A percentile compares a stretch with the other conserved stretches of the same genome.
phyloP scores from a whole-genome alignment of 2,329 filamentous ascomycete genomes.

The Fusarium torreyae region DNA sequence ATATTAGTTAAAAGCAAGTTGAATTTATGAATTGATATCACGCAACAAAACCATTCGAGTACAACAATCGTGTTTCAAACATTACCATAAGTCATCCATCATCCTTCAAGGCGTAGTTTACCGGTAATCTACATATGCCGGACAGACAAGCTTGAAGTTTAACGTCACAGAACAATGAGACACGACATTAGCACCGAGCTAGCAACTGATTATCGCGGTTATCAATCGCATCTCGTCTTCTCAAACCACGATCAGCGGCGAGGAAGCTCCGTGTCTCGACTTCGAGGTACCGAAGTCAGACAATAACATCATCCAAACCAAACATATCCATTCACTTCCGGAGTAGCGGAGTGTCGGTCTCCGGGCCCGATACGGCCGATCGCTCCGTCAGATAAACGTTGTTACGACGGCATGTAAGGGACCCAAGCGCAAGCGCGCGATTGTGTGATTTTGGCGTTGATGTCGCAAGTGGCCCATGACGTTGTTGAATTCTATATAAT shows the following conservation, averaged over 20 bases:
- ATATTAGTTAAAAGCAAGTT: slow-evolving; percentile 17
- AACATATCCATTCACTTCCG: background rate
- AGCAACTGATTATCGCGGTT: slow-evolving; percentile 6
- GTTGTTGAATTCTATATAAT: slow-evolving; percentile 22
- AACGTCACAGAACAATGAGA: background rate
- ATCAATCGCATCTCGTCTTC: slow-evolving; percentile 10
- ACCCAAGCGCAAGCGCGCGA: slow-evolving; percentile 21
- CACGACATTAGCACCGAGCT: background rate
- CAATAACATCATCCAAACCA: background rate
- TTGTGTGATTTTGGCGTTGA: slow-evolving; percentile 51
- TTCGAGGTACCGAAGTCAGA: background rate
- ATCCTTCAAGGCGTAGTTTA: background rate
- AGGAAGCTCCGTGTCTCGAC: background rate
- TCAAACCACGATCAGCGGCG: slow-evolving; percentile 9
- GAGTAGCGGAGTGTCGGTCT: slow-evolving; percentile 31
- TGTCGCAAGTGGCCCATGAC: slow-evolving; percentile 45
- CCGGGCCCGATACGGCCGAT: slow-evolving; percentile 39
- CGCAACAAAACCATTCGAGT: slow-evolving; percentile 2
- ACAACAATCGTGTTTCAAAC: background rate
- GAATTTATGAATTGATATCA: background rate
- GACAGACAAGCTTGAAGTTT: background rate
- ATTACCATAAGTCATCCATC: background rate
- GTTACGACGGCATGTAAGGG: slow-evolving; percentile 6
- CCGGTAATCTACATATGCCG: background rate
- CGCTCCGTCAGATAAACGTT: slow-evolving; percentile 27